Base-by-base conservation (phyloP, 148 eudicot genomes). In the Tetragonia tetragonoides region DNA sequence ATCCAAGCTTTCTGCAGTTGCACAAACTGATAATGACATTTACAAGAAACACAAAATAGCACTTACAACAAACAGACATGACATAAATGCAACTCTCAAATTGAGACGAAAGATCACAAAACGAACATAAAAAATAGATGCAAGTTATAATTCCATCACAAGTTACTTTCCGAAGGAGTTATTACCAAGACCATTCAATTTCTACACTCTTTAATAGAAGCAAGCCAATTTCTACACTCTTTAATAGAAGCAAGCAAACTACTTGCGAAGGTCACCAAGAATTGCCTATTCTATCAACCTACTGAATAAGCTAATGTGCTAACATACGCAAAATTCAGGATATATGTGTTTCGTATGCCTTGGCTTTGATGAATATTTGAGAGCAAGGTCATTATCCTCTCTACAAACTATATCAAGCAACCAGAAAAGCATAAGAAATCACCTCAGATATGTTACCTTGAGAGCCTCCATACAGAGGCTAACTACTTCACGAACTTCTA, bases 401-500 rank as follows among this genome's bases (percentile, higher is more conserved):
- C 34, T 28, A 28, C 34, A 28, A 28, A 28, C 34, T 28, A 28
- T 28, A 28, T 28, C 34, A 28, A 28, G 34, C 34, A 28, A 28
- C 34, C 34, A 28, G 34, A 28, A 28, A 28, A 28, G 34, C 34
- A 28, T 28, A 28, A 28, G 34, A 28, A 28, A 28, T 28, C 1
- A 28, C 34, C 34, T 28, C 65, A 61, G 14, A 42, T 23, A 66
- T 10, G 65, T 34, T 76, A 94, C 98, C 97, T 90, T 89, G 71
- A 94, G 92, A 59, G 98, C 98, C 85, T 95, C 91, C 72, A 94
- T 83, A 67, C 89, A 94, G 39, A 94, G 86, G 75, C 98, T 97
- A 83, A 88, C 95, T 82, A 92, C 92, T 82, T 94, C 98, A 89
- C 97, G 92, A 49, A 94, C 97, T 82, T 94, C 97, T 53, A 90